phyloP scores from a whole-genome alignment of 2,329 filamentous ascomycete genomes.

The Didymella segeticola region DNA sequence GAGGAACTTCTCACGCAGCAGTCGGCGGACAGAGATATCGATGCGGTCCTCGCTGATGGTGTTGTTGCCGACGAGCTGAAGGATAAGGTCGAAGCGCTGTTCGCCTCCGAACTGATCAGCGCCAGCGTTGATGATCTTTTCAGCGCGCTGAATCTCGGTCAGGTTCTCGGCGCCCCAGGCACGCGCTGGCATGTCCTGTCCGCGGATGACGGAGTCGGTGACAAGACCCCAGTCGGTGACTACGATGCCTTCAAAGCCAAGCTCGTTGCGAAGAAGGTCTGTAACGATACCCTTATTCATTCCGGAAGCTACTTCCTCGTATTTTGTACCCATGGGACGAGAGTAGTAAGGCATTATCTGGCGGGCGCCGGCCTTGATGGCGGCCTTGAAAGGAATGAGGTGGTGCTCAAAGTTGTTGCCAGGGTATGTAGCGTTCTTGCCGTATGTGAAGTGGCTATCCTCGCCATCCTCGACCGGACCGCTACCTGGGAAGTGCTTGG shows the following conservation, averaged over 20 bases:
- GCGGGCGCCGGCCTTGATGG: constrained; percentile 57
- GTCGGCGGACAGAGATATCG: constrained; percentile 55
- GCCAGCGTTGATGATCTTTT: constrained; percentile 57
- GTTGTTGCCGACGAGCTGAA: constrained; percentile 54
- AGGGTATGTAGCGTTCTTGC: constrained; percentile 59
- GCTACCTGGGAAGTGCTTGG: constrained; percentile 63
- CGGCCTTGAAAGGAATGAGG: constrained; percentile 58
- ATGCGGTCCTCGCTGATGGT: constrained; percentile 54
- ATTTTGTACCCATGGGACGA: constrained; percentile 55
- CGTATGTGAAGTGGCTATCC: constrained; percentile 61
- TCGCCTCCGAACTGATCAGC: constrained; percentile 63
- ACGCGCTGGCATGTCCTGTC: constrained; percentile 56
- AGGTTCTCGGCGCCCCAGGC: constrained; percentile 60
- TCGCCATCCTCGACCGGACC: constrained; percentile 59
- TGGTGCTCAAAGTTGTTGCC: constrained; percentile 60
- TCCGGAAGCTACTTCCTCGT: constrained; percentile 57
- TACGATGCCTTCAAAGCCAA: constrained; percentile 61
- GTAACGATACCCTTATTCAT: constrained; percentile 62
- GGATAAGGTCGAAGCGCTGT: constrained; percentile 56
- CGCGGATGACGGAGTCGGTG: constrained; percentile 53
- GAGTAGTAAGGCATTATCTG: constrained; percentile 63
- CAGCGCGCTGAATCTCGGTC: constrained; percentile 52
- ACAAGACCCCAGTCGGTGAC: constrained; percentile 62
- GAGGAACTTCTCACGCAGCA: constrained; percentile 59
- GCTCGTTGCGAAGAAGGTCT: constrained; percentile 54